Conservation (phyloP, 1,284 basidiomycete species). For the Meira miltonrushii region DNA sequence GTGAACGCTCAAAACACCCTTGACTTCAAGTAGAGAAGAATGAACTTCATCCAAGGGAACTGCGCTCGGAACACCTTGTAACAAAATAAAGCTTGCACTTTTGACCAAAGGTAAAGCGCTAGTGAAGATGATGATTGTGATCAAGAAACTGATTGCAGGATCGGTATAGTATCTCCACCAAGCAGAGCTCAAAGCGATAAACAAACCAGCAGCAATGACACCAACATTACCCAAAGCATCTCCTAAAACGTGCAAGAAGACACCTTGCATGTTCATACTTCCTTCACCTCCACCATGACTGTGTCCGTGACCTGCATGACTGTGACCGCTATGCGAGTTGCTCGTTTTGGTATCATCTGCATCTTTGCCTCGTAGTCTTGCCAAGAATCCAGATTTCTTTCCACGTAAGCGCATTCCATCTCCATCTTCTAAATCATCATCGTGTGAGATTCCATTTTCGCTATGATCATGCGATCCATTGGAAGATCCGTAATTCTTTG, state of each 20-base stretch:
- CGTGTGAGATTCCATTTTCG: slow-evolving; percentile 12
- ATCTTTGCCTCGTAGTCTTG: slow-evolving; percentile 29
- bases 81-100: slow-evolving; percentile 90
- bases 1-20: slow-evolving; percentile 86
- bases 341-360: slow-evolving; percentile 27
- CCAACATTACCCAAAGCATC: slow-evolving; percentile 94
- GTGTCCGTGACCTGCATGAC: slow-evolving; percentile 55
- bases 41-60: slow-evolving; percentile 84
- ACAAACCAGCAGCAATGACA: slow-evolving; percentile 85
- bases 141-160: slow-evolving; percentile 86
- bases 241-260: slow-evolving; percentile 88
- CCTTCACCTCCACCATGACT: slow-evolving; percentile 59
- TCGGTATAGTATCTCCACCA: slow-evolving; percentile 72
- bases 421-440: slow-evolving; percentile 29
- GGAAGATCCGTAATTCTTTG: slow-evolving; percentile 24
- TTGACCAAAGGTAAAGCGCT: slow-evolving; percentile 88
- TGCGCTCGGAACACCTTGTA: slow-evolving; percentile 87
- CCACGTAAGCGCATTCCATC: slow-evolving; percentile 5
- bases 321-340: slow-evolving; percentile 32
- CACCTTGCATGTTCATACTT: slow-evolving; percentile 95
- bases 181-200: slow-evolving; percentile 44
- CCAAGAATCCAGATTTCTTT: slow-evolving; percentile 12
- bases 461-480: slow-evolving; percentile 9
- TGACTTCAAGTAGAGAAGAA: slow-evolving; percentile 69
- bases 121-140: slow-evolving; percentile 93